Percentiles rank a stretch among this genome's conserved stretches.
phyloP scores from a whole-genome alignment of 1,284 basidiomycete genomes.

The Rhodotorula glutinis region DNA sequence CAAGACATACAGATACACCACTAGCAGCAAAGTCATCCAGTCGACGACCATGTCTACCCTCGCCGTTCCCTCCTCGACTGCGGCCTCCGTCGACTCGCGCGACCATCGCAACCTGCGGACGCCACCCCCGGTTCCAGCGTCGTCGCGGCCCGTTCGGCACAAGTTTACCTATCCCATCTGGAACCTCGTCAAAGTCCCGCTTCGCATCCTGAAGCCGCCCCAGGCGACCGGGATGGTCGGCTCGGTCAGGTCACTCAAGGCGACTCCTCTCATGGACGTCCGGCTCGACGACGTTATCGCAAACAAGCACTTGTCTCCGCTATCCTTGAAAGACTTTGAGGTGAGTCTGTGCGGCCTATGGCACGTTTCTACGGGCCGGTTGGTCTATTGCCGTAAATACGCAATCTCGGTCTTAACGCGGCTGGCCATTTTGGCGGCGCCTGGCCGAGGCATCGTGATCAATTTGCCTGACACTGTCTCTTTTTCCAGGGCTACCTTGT shows the following conservation, averaged over 20 bases:
- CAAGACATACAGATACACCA: too few relatives aligned
- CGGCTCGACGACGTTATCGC: slow-evolving; percentile 37
- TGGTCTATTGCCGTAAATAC: too few relatives aligned
- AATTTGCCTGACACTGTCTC: not conserved
- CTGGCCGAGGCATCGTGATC: too few relatives aligned
- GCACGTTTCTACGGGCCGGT: too few relatives aligned
- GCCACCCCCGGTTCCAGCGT: slow-evolving; percentile 18
- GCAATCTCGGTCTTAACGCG: too few relatives aligned
- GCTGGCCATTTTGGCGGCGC: too few relatives aligned
- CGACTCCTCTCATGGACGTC: slow-evolving; percentile 35
- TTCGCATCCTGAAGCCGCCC: slow-evolving; percentile 31
- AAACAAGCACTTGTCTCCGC: slow-evolving; percentile 38
- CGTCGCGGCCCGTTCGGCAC: slow-evolving; percentile 18
- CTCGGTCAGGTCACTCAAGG: slow-evolving; percentile 26
- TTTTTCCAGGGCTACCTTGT: slow-evolving; percentile 32
- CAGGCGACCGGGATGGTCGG: slow-evolving; percentile 39
- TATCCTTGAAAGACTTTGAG: slow-evolving; percentile 40
- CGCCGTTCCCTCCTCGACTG: slow-evolving; percentile 12
- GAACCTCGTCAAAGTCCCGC: slow-evolving; percentile 34
- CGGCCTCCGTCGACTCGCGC: not conserved
- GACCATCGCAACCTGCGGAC: slow-evolving; percentile 7
- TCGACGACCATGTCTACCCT: slow-evolving; percentile 15
- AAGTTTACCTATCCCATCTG: slow-evolving; percentile 16
- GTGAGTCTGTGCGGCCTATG: too few relatives aligned
- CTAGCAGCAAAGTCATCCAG: not conserved